Percentiles rank a stretch among this genome's conserved stretches.
phyloP scores from a whole-genome alignment of 1,284 basidiomycete species.

The Moniliella sp. region DNA sequence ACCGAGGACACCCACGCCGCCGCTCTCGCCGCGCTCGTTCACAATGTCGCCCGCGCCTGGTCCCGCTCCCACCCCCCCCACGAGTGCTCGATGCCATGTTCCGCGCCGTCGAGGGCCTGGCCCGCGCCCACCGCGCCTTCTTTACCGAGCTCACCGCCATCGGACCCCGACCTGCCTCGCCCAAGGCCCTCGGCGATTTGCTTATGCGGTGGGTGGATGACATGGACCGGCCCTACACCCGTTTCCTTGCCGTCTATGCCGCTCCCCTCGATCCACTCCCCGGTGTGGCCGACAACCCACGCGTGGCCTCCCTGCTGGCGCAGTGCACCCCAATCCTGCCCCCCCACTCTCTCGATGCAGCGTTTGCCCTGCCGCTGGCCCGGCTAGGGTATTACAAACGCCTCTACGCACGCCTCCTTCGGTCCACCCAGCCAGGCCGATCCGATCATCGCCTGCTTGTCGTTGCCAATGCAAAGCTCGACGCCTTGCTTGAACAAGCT shows the following conservation, averaged over 20 bases:
- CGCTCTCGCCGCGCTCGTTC: conserved; percentile 58
- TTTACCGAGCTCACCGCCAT: conserved; percentile 54
- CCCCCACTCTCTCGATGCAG: conserved; percentile 58
- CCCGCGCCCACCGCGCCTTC: conserved; percentile 67
- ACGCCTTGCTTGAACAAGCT: conserved; percentile 48
- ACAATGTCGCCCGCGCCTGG: conserved; percentile 94
- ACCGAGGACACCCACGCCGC: conserved; percentile 81
- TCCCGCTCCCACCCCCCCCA: conserved; percentile 81
- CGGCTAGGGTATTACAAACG: conserved; percentile 80
- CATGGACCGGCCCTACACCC: conserved; percentile 55
- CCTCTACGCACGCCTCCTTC: conserved; percentile 64
- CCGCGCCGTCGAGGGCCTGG: conserved; percentile 68
- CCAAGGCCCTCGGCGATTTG: conserved; percentile 79
- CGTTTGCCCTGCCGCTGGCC: conserved; percentile 64
- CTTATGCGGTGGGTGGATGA: conserved; percentile 65
- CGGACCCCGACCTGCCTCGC: conserved; percentile 72
- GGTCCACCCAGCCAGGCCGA: conserved; percentile 64
- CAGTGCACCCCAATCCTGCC: no score
- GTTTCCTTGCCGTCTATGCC: conserved; percentile 53
- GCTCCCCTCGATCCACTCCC: conserved; percentile 63
- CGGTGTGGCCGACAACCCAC: conserved; percentile 52
- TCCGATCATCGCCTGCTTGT: conserved; percentile 66
- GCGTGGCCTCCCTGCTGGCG: conserved; percentile 48
- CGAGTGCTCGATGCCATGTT: conserved; percentile 80
- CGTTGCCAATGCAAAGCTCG: conserved; percentile 59